Evolutionary conservation across 306 rosid genomes (phyloP), one percentile per base, ranked within the genome.

Genomic region (Vigna trinervia): DNA sequence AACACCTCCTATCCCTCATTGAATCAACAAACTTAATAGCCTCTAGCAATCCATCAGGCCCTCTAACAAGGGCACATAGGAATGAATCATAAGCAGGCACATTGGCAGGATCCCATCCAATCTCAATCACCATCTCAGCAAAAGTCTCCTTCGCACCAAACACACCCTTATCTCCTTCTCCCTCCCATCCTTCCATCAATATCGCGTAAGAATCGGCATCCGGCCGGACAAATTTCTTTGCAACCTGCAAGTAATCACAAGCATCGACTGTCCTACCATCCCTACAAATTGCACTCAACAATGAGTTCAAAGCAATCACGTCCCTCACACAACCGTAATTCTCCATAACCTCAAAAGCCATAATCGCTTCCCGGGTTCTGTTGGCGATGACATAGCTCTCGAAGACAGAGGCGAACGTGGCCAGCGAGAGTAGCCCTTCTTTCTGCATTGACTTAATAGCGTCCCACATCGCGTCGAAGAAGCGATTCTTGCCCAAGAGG

Each of bases 391-490:
- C 85, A 11, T 89, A 92, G n/a, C 90, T 89, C 48, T 85, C 46
- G 32, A 89, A 89, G 12, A 91, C 88, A 0, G 91, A 89, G 32
- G 94, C 94, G 57, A 91, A 91, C 5, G 91, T 89, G 0, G 97
- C 89, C 6, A 84, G 66, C 0, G 92, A 83, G 14, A 89, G 80
- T 12, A 88, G 51, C 15, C 88, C 73, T 46, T 85, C 83, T 1
- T 12, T 12, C 8, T 67, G 67, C 94, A 88, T 88, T 3, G 91
- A 89, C 22, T 83, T 91, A 5, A 91, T 76, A 7, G 91, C 90
- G n/a, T 85, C 90, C 97, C 91, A 89, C 92, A 89, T 88, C 0
- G 89, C 88, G 28, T 88, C 94, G 6, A 89, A 91, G 64, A 82
- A 75, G 17, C 76, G 81, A 3, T 82, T 88, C 69, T 89, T 88